Evolutionary conservation across 441 rosid genomes (phyloP), one percentile per base, ranked within the genome.

Genomic region (Croton setiger): DNA sequence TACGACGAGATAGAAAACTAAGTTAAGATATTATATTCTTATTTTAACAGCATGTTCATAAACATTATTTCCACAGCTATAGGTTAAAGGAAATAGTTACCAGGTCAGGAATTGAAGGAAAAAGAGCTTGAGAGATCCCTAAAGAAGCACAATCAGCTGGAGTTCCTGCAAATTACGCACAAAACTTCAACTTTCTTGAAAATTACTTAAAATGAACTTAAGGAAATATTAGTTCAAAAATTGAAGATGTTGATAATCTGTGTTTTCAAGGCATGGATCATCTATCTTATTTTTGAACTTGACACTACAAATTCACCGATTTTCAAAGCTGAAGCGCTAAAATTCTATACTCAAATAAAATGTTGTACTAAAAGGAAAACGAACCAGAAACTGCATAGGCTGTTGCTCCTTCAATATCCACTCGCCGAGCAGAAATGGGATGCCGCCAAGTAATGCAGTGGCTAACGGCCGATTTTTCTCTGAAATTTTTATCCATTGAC

Each of bases 381-480:
- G 60, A 70, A 93, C 97, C 98, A 69, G 91, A 79, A 64, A 89
- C 85, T 7, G 96, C 93, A 71, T 59, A 93, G 17, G 96, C 96
- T 8, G 71, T 75, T 20, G 96, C 86, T 78, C 96, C 97, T 27
- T 85, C 87, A 37, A 93, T 81, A 0, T 81, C 71, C 11, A 81
- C 90, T 61, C 75, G 82, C 64, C 79, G 79, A 45, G 79, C 96
- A 12, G 83, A 49, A 75, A 91, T 60, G 5, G 97, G 88, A 53
- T 83, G 85, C 18, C 81, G 82, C 93, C 93, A 91, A 39, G 90
- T 88, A 62, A 91, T 84, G 47, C 87, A 78, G 72, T 91, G 98
- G 78, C 97, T 93, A 13, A 85, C 89, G 3, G 95, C 97, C 12
- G 97, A 93, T 66, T 91, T 82, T 79, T 93, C 97, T 76, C 98